A percentile compares a stretch with the other conserved stretches of the same genome.
Evolutionary conservation across 441 rosid species (phyloP).

Genomic region (Eutrema salsugineum): DNA sequence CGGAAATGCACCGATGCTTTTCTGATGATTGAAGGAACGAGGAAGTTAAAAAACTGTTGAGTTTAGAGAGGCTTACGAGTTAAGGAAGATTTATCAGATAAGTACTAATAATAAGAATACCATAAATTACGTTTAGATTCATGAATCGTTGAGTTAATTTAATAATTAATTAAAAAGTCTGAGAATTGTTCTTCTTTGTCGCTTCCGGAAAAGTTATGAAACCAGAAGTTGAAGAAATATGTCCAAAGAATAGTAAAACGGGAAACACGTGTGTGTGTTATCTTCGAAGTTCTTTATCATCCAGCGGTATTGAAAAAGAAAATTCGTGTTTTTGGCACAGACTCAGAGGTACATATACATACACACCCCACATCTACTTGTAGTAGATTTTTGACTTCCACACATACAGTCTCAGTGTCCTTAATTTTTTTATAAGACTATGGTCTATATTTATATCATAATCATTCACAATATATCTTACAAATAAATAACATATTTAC

Average conservation of each 20-base stretch:
- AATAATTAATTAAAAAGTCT: not conserved
- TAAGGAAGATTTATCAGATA: constrained; percentile 20
- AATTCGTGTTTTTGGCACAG: not conserved
- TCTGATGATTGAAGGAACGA: not conserved
- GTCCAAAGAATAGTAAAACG: constrained; percentile 2
- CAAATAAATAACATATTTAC: too few relatives aligned
- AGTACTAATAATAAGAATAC: not conserved
- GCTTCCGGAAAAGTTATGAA: not conserved
- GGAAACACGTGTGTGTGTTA: constrained; percentile 16
- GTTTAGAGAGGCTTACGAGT: constrained; percentile 21
- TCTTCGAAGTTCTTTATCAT: not conserved
- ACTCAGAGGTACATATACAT: not conserved
- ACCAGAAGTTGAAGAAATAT: not conserved
- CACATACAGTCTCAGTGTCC: not conserved
- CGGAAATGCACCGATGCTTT: not conserved
- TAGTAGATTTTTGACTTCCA: not conserved
- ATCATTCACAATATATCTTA: not conserved
- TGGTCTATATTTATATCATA: not conserved
- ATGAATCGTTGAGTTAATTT: not conserved
- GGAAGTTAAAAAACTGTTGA: too few relatives aligned
- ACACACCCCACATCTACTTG: not conserved
- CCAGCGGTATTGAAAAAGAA: not conserved
- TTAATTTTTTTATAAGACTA: too few relatives aligned
- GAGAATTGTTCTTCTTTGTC: constrained; percentile 16
- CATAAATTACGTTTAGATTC: constrained; percentile 5